Percentiles rank a stretch among this genome's conserved stretches.
Conservation (phyloP, 371 early-diverging fungal genomes). For the Lichtheimia corymbifera region DNA sequence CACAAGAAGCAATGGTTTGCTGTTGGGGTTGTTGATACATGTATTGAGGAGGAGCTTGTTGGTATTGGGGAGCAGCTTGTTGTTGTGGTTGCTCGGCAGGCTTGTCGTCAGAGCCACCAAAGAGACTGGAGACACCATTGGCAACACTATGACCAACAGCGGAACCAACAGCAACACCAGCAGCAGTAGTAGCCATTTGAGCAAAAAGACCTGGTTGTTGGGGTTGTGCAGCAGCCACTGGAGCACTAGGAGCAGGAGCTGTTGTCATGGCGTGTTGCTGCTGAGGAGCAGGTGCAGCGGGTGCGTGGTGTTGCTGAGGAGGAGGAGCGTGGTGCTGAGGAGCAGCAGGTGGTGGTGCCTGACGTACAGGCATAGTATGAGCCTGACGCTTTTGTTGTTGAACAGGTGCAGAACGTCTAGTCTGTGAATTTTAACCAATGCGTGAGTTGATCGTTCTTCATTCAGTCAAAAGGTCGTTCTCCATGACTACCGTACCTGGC, state of each 20-base stretch:
- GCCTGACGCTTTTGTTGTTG: slow-evolving; percentile 65
- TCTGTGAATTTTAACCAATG: slow-evolving; percentile 15
- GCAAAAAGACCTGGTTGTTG: slow-evolving; percentile 69
- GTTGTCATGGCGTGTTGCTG: slow-evolving; percentile 30
- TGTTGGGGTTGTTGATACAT: slow-evolving; percentile 48
- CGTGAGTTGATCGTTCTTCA: too few relatives aligned
- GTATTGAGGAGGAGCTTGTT: slow-evolving; percentile 32
- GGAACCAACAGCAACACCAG: slow-evolving; percentile 90
- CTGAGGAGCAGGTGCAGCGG: slow-evolving; percentile 2
- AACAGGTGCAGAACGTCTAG: slow-evolving; percentile 61
- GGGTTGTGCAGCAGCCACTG: slow-evolving; percentile 53
- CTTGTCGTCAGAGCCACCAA: slow-evolving; percentile 59
- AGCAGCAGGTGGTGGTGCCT: slow-evolving; percentile 60
- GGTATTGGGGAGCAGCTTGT: slow-evolving; percentile 13
- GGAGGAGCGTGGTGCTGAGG: slow-evolving; percentile 37
- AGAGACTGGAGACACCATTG: slow-evolving; percentile 71
- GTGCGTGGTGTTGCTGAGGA: slow-evolving; percentile 24
- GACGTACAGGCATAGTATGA: slow-evolving; percentile 71
- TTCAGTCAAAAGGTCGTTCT: too few relatives aligned
- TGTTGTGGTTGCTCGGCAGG: slow-evolving; percentile 24
- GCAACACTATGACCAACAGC: slow-evolving; percentile 77
- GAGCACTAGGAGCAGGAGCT: slow-evolving; percentile 57
- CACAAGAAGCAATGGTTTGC: slow-evolving; percentile 60
- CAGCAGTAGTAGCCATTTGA: slow-evolving; percentile 86
- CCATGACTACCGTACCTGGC: too few relatives aligned